Base-by-base conservation (phyloP, 2,329 filamentous ascomycete species). In the Aureobasidium sp. region DNA sequence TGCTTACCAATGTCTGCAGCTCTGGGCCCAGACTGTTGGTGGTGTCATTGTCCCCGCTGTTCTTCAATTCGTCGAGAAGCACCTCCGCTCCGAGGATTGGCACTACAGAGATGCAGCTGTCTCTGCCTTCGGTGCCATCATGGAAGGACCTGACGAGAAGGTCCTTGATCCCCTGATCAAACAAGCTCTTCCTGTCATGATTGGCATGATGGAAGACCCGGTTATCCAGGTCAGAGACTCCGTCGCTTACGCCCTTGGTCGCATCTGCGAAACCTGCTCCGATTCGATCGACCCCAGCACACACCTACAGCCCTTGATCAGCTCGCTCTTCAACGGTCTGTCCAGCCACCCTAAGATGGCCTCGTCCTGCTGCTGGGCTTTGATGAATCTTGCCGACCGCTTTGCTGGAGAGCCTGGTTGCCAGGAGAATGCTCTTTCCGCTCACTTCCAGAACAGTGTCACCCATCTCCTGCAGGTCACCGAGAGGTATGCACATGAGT, bases 301-400 rank as follows among this genome's bases (percentile, higher is more conserved):
- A 66, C 91, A 97, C 73, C 84, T 99, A 5, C 89, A 91, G 66
- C 85, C 88, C 23, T 81, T 99, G 65, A 93, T 99, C 71, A 85
- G 86, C 62, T 89, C 92, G 44, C 84, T 99, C 10, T 99, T 99
- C 80, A 86, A 87, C 68, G 94, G 93, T 56, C 83, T 99, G 64
- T 86, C 90, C 64, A 93, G 89, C 78, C 94, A 89, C 74, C 88
- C 91, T 64, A 97, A 96, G 84, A 99, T 99, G 87, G 94, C 93
- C 36, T 87, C 91, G 61, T 99, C 94, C 34, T 97, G 94, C 85
- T 99, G 94, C 80, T 97, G 95, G 94, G 92, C 94, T 36, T 79
- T 99, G 68, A 97, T 99, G 90, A 99, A 97, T 78, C 80, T 99
- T 72, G 93, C 94, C 12, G 94, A 99, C 73, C 88, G 92, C 65